These are phyloP conservation scores for Phytophthora citricola DNA, from an alignment of 352 stramenopile species.

Conservation along the genomic window DNA sequence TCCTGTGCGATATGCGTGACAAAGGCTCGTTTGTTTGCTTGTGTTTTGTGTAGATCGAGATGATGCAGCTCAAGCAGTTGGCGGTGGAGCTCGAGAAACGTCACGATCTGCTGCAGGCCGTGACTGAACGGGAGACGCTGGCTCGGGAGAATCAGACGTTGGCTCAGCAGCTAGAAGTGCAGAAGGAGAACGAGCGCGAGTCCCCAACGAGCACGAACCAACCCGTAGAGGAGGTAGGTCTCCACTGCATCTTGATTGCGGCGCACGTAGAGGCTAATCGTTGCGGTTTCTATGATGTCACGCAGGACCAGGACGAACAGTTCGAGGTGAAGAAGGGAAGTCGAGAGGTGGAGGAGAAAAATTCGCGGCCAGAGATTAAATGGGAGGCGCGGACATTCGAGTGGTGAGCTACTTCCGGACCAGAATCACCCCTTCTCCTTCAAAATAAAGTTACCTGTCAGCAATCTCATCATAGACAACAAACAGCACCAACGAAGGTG, in stretches of 20 bases:
- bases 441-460: constrained; percentile 17
- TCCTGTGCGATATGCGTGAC: constrained; percentile 1
- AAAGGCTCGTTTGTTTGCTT: background rate
- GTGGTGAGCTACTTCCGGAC: constrained; percentile 24
- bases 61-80: constrained; percentile 46
- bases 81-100: constrained; percentile 41
- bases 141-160: constrained; percentile 31
- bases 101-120: constrained; percentile 35
- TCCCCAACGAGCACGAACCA: constrained; percentile 8
- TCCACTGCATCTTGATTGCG: constrained; percentile 11
- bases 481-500: constrained; percentile 12
- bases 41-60: constrained; percentile 33
- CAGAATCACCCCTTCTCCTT: background rate
- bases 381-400: constrained; percentile 39
- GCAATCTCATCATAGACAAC: constrained; percentile 18
- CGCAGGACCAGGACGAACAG: constrained; percentile 7
- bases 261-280: constrained; percentile 2
- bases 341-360: constrained; percentile 3
- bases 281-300: constrained; percentile 19
- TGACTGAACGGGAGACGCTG: constrained; percentile 31
- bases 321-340: constrained; percentile 9
- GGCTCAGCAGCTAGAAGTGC: constrained; percentile 30
- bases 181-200: constrained; percentile 18
- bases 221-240: constrained; percentile 19
- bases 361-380: constrained; percentile 17